phyloP scores from a whole-genome alignment of 371 early-diverging fungal species.

The Syncephalastrum monosporum region DNA sequence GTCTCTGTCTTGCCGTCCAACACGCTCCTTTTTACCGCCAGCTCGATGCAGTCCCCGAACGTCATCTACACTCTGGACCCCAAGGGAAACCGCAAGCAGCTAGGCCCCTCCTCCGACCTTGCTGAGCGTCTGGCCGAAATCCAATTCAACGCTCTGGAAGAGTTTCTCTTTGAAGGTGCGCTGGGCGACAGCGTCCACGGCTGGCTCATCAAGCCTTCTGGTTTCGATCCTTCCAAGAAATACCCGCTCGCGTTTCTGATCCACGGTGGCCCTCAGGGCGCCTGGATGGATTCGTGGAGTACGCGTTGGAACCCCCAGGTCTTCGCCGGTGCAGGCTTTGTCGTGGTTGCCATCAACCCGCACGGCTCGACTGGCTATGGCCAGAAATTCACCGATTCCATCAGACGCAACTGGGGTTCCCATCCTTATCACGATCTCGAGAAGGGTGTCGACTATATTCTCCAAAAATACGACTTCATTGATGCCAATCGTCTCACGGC shows the following conservation, averaged over 20 bases:
- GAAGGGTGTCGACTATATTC: constrained; percentile 68
- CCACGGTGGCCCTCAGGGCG: constrained; percentile 85
- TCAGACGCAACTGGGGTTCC: constrained; percentile 78
- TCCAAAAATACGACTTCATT: constrained; percentile 58
- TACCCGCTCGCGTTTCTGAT: constrained; percentile 84
- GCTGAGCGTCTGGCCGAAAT: constrained; percentile 27
- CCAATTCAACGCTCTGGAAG: constrained; percentile 47
- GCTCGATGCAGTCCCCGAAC: constrained; percentile 52
- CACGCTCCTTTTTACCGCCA: constrained; percentile 39
- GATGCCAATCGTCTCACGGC: constrained; percentile 64
- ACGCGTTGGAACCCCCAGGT: constrained; percentile 77
- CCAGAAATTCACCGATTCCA: constrained; percentile 72
- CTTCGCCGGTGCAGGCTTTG: constrained; percentile 75
- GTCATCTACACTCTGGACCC: constrained; percentile 35
- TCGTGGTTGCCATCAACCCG: constrained; percentile 74
- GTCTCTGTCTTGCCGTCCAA: constrained; percentile 36
- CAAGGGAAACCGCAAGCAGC: constrained; percentile 12
- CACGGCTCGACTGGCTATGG: constrained; percentile 85
- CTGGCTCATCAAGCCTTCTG: constrained; percentile 67
- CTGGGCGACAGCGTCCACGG: constrained; percentile 69
- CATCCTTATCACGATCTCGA: constrained; percentile 75
- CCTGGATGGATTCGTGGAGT: constrained; percentile 71
- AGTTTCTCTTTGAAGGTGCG: constrained; percentile 71
- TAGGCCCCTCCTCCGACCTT: constrained; percentile 27
- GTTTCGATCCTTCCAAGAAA: constrained; percentile 53